Percentiles rank a stretch among this genome's conserved stretches.
Conservation (phyloP, 2,329 filamentous ascomycete species). For the Aspergillus latus region DNA sequence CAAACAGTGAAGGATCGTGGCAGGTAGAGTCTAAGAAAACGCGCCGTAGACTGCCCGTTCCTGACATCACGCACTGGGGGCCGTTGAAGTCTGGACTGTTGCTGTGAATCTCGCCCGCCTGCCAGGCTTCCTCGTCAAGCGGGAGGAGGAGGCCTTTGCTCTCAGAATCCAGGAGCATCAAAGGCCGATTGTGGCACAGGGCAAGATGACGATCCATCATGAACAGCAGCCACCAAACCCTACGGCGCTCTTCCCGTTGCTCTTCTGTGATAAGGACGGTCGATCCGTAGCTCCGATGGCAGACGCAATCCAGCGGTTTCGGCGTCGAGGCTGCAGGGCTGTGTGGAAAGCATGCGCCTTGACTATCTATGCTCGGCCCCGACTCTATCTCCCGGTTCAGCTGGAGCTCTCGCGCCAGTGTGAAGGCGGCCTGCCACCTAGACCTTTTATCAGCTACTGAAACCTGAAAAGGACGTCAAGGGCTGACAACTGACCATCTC, state of each 20-base stretch:
- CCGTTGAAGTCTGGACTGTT: constrained; percentile 44
- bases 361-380: constrained; percentile 28
- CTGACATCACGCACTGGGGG: constrained; percentile 35
- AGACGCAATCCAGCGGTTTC: constrained; percentile 37
- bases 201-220: constrained; percentile 87
- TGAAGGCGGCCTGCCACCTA: constrained; percentile 87
- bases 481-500: constrained; percentile 58
- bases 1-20: constrained; percentile 83
- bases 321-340: constrained; percentile 39
- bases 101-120: constrained; percentile 73
- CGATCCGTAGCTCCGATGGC: constrained; percentile 25
- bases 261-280: constrained; percentile 63
- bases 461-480: neutral
- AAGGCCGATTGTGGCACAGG: constrained; percentile 84
- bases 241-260: constrained; percentile 80
- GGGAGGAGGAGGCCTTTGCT: constrained; percentile 81
- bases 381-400: constrained; percentile 71
- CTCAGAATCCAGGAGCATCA: constrained; percentile 83
- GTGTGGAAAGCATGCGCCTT: constrained; percentile 31
- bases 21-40: constrained; percentile 78
- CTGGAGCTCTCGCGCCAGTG: constrained; percentile 81
- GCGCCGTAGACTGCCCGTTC: constrained; percentile 47
- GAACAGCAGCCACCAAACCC: constrained; percentile 93
- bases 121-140: constrained; percentile 84
- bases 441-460: neutral